Evolutionary conservation across 352 stramenopile genomes (phyloP).

Genomic region (Phytopythium oedochilum): DNA sequence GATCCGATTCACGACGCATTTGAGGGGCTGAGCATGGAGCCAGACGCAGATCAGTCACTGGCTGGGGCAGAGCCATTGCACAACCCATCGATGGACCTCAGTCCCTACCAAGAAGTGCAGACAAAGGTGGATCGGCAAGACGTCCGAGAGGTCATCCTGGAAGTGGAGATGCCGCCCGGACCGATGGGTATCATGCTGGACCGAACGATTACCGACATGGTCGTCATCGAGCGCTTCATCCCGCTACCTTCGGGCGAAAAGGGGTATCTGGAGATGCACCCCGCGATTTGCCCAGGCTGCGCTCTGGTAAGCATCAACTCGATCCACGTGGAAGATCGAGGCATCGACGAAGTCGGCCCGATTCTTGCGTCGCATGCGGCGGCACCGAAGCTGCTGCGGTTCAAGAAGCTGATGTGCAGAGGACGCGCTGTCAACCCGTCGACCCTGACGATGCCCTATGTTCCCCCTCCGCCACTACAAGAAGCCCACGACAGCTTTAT

Average conservation of each 20-base stretch:
- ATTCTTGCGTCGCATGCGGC: conserved; percentile 56
- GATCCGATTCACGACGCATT: conserved; percentile 84
- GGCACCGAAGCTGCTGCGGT: conserved; percentile 64
- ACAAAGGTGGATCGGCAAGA: conserved; percentile 32
- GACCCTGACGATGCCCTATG: conserved; percentile 63
- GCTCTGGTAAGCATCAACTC: conserved; percentile 77
- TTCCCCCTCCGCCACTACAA: conserved; percentile 47
- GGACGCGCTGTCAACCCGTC: conserved; percentile 70
- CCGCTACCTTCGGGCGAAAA: conserved; percentile 59
- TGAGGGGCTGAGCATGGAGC: conserved; percentile 49
- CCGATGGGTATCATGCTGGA: conserved; percentile 84
- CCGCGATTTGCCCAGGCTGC: conserved; percentile 72
- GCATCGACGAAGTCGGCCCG: conserved; percentile 60
- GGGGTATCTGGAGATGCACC: conserved; percentile 77
- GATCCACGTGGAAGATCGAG: conserved; percentile 68
- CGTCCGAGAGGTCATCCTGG: conserved; percentile 72
- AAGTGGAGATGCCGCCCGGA: conserved; percentile 73
- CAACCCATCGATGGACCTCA: neutral
- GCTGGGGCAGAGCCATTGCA: conserved; percentile 9
- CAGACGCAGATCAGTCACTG: conserved; percentile 27
- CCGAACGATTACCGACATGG: conserved; percentile 72
- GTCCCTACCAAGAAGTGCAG: neutral
- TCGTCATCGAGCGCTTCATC: conserved; percentile 72
- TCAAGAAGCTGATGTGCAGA: conserved; percentile 82
- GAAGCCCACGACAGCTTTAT: conserved; percentile 20